These are phyloP conservation scores for Sparassis latifolia DNA, from an alignment of 1,284 basidiomycete genomes.

Conservation along the genomic window DNA sequence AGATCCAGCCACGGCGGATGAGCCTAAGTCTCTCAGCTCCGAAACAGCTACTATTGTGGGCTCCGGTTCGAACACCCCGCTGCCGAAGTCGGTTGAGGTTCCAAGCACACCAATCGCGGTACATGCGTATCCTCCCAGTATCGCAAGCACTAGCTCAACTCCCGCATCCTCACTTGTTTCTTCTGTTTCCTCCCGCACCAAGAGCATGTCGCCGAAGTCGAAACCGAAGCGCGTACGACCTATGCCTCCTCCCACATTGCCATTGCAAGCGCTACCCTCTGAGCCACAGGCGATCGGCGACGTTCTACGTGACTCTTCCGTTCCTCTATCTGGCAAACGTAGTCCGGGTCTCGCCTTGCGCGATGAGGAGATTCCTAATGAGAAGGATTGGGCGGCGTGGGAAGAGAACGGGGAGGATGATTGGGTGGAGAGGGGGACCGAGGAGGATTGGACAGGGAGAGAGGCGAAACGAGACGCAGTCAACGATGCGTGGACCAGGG, in stretches of 20 bases:
- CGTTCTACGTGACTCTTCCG: neutral
- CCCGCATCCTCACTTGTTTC: constrained; percentile 24
- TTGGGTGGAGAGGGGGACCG: constrained; percentile 45
- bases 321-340: neutral
- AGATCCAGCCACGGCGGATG: constrained; percentile 17
- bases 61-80: constrained; percentile 28
- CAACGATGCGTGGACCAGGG: constrained; percentile 17
- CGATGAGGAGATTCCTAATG: neutral
- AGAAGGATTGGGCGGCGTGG: constrained; percentile 43
- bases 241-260: constrained; percentile 4
- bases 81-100: constrained; percentile 23
- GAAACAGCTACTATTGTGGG: constrained; percentile 19
- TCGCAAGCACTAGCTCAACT: constrained; percentile 33
- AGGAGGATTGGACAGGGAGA: constrained; percentile 42
- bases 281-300: neutral
- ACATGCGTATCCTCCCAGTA: constrained; percentile 60
- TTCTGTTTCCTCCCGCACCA: neutral
- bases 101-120: constrained; percentile 17
- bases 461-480: constrained; percentile 30
- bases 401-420: constrained; percentile 42
- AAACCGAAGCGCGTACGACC: constrained; percentile 2
- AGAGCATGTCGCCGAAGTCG: constrained; percentile 3
- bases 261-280: neutral
- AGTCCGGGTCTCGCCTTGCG: neutral
- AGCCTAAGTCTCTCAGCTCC: constrained; percentile 25